A percentile compares a stretch with the other conserved stretches of the same genome.
These are phyloP conservation scores for Phaeosphaeriaceae sp. DNA, from an alignment of 2,329 filamentous ascomycete genomes.

Conservation along the genomic window DNA sequence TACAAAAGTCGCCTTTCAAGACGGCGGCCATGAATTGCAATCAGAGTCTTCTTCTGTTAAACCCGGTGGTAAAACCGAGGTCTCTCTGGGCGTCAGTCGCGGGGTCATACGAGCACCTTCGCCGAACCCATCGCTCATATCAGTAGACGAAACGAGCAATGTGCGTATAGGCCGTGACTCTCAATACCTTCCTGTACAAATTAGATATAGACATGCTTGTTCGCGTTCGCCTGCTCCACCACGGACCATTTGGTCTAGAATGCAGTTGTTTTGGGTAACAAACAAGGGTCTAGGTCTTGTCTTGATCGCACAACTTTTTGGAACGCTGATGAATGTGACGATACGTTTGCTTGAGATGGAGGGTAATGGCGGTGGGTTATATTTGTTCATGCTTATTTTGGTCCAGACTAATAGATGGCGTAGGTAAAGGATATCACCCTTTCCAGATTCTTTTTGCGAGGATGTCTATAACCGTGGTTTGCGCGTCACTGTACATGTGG, in stretches of 20 bases:
- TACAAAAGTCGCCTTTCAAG: constrained; percentile 23
- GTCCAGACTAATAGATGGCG: neutral
- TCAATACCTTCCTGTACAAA: constrained; percentile 20
- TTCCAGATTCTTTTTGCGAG: constrained; percentile 79
- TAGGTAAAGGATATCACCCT: constrained; percentile 73
- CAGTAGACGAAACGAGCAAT: constrained; percentile 43
- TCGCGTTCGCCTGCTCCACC: constrained; percentile 32
- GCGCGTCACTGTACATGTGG: constrained; percentile 76
- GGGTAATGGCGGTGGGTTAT: constrained; percentile 60
- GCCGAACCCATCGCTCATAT: constrained; percentile 41
- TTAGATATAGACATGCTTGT: constrained; percentile 20
- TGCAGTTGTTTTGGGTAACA: constrained; percentile 60
- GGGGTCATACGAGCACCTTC: constrained; percentile 43
- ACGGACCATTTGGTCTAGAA: constrained; percentile 23
- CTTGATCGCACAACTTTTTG: constrained; percentile 78
- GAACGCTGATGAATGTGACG: constrained; percentile 82
- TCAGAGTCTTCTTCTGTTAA: constrained; percentile 24
- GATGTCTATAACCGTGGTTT: constrained; percentile 74
- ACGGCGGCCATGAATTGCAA: neutral
- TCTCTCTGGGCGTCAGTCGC: constrained; percentile 28
- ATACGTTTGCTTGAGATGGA: constrained; percentile 75
- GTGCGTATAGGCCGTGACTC: constrained; percentile 33
- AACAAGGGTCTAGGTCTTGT: constrained; percentile 79
- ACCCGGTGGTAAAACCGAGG: constrained; percentile 37
- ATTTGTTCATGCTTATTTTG: neutral